Conservation (phyloP, 495 filamentous ascomycete genomes). For the Penicillium ochrochloron region DNA sequence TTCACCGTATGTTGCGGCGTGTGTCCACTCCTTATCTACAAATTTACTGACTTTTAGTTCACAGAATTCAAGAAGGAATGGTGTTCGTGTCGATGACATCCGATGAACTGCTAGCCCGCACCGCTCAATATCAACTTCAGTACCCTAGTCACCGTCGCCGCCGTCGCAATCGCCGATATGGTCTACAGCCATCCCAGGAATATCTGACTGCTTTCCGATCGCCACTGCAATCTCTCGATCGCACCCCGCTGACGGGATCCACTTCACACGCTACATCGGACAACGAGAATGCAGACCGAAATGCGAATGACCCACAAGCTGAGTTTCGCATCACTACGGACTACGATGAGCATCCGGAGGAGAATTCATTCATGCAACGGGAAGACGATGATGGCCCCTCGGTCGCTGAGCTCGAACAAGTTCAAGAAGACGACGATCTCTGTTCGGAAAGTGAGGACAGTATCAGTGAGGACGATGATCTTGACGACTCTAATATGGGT, state of each 20-base stretch:
- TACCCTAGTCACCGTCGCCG: constrained; percentile 49
- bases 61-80: constrained; percentile 89
- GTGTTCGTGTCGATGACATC: constrained; percentile 86
- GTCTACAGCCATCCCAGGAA: constrained; percentile 47
- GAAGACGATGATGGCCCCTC: constrained; percentile 34
- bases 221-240: constrained; percentile 41
- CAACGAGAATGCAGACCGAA: constrained; percentile 22
- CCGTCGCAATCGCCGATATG: constrained; percentile 34
- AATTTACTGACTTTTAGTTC: constrained; percentile 20
- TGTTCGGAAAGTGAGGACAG: constrained; percentile 59
- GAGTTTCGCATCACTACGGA: constrained; percentile 57
- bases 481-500: constrained; percentile 20
- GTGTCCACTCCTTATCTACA: constrained; percentile 13
- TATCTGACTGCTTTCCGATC: constrained; percentile 44
- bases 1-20: constrained; percentile 69
- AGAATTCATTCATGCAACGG: constrained; percentile 33
- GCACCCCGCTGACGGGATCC: constrained; percentile 30
- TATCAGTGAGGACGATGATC: constrained; percentile 46
- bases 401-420: constrained; percentile 32
- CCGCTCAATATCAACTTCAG: constrained; percentile 76
- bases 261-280: constrained; percentile 32
- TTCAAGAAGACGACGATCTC: constrained; percentile 41
- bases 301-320: constrained; percentile 29
- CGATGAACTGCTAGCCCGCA: constrained; percentile 73
- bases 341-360: constrained; percentile 51